Percentiles rank a stretch among this genome's conserved stretches.
Conservation (phyloP, 345 rosid genomes). For the Gossypium stocksii region DNA sequence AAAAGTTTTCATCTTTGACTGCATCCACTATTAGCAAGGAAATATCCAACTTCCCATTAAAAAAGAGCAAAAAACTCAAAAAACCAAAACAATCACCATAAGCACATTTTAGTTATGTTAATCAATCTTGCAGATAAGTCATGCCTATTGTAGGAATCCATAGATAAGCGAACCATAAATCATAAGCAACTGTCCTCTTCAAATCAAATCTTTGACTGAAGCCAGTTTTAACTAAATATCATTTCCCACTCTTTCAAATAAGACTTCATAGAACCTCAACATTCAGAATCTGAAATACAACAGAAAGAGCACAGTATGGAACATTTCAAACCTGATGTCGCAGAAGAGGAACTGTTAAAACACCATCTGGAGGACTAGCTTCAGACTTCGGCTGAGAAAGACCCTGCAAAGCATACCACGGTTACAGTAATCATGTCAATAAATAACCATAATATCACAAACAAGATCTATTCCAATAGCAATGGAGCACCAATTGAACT, state of each 20-base stretch:
- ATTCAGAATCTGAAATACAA: not conserved
- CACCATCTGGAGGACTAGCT: slow-evolving; percentile 76
- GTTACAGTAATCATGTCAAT: slow-evolving; percentile 5
- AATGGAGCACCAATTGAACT: not conserved
- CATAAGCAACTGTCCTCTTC: not conserved
- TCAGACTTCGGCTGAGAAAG: slow-evolving; percentile 78
- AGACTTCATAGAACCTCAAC: slow-evolving; percentile 5
- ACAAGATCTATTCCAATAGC: not conserved
- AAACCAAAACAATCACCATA: not conserved
- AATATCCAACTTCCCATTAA: not conserved
- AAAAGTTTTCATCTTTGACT: not conserved
- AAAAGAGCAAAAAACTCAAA: not conserved
- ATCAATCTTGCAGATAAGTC: slow-evolving; percentile 1
- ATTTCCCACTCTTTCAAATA: not conserved
- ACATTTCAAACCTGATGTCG: slow-evolving; percentile 78
- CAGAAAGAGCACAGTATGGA: not conserved
- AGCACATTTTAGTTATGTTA: not conserved
- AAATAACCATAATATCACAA: not conserved
- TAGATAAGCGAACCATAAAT: not conserved
- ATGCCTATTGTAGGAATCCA: not conserved
- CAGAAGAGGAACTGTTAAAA: slow-evolving; percentile 75
- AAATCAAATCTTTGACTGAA: not conserved
- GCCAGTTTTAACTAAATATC: not conserved
- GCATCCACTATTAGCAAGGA: not conserved
- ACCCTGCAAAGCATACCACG: slow-evolving; percentile 51